Percentiles rank a stretch among this genome's conserved stretches.
Conservation (phyloP, 805 yeast species). For the Cyberlindnera amylophila region DNA sequence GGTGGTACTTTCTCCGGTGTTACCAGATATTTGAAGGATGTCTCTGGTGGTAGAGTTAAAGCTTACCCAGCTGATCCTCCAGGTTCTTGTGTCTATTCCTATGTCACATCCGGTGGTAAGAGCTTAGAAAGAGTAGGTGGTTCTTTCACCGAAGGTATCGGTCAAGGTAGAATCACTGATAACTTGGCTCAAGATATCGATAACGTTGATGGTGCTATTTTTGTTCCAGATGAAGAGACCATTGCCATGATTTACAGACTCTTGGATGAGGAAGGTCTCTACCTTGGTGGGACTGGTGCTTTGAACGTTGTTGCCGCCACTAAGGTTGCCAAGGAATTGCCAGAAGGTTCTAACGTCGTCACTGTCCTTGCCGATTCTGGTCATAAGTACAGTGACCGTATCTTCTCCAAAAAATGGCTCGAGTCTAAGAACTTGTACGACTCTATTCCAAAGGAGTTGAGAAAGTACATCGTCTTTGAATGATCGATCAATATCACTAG, state of each 20-base stretch:
- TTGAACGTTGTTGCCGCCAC: slow-evolving; percentile 88
- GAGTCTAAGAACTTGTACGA: slow-evolving; percentile 61
- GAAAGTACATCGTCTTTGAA: slow-evolving; percentile 54
- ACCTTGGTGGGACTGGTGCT: slow-evolving; percentile 87
- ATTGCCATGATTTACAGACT: slow-evolving; percentile 81
- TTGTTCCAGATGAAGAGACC: slow-evolving; percentile 74
- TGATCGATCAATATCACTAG: slow-evolving; percentile 4
- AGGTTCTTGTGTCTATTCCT: slow-evolving; percentile 80
- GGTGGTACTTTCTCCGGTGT: slow-evolving; percentile 92
- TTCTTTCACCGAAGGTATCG: slow-evolving; percentile 93
- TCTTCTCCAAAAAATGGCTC: slow-evolving; percentile 78
- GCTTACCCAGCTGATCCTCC: slow-evolving; percentile 89
- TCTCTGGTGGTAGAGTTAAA: slow-evolving; percentile 57
- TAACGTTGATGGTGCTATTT: slow-evolving; percentile 74
- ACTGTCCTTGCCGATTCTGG: slow-evolving; percentile 90
- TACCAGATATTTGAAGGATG: slow-evolving; percentile 70
- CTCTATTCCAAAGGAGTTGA: slow-evolving; percentile 65
- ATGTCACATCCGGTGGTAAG: slow-evolving; percentile 67
- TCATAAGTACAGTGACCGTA: slow-evolving; percentile 78
- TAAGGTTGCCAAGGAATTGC: slow-evolving; percentile 68
- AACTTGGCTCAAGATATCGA: slow-evolving; percentile 72
- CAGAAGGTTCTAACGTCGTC: slow-evolving; percentile 77
- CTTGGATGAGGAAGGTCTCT: slow-evolving; percentile 86
- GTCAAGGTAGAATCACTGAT: slow-evolving; percentile 89
- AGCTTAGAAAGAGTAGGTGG: slow-evolving; percentile 70